A percentile compares a stretch with the other conserved stretches of the same genome.
Evolutionary conservation across 306 rosid genomes (phyloP).

Genomic region (Benincasa hispida): DNA sequence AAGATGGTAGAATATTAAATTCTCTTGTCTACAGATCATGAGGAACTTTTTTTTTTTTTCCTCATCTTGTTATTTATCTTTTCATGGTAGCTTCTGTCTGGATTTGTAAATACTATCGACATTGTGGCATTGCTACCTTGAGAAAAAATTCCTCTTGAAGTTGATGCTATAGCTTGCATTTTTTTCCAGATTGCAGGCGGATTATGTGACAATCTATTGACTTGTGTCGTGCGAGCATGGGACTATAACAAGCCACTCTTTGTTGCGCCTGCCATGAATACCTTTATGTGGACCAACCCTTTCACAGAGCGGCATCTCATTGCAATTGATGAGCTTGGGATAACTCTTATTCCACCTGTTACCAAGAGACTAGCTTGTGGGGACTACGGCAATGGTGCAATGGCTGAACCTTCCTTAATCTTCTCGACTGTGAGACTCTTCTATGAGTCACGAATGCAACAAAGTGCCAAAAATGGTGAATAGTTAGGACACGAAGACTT

Average conservation of each 20-base stretch:
- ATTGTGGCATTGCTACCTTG: not conserved
- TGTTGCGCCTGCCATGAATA: conserved; percentile 82
- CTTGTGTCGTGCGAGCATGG: conserved; percentile 81
- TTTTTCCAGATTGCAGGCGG: conserved; percentile 62
- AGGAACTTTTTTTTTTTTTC: not conserved
- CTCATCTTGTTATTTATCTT: not conserved
- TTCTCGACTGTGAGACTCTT: conserved; percentile 79
- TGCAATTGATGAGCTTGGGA: conserved; percentile 58
- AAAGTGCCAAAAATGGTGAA: conserved; percentile 17
- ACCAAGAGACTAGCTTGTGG: conserved; percentile 65
- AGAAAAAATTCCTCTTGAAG: not conserved
- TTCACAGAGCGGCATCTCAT: conserved; percentile 51
- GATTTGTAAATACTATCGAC: not conserved
- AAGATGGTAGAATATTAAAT: not conserved
- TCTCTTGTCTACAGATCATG: not conserved
- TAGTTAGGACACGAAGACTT: not conserved
- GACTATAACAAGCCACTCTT: conserved; percentile 65
- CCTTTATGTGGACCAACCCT: conserved; percentile 59
- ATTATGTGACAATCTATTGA: conserved; percentile 64
- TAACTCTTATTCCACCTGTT: conserved; percentile 59
- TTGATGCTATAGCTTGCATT: not conserved
- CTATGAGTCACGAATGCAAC: conserved; percentile 43
- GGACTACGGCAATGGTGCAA: conserved; percentile 92
- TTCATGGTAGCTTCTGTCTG: not conserved
- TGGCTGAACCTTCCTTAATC: conserved; percentile 86